Conservation (phyloP, 2,329 filamentous ascomycete genomes). For the Xylaria sp. region DNA sequence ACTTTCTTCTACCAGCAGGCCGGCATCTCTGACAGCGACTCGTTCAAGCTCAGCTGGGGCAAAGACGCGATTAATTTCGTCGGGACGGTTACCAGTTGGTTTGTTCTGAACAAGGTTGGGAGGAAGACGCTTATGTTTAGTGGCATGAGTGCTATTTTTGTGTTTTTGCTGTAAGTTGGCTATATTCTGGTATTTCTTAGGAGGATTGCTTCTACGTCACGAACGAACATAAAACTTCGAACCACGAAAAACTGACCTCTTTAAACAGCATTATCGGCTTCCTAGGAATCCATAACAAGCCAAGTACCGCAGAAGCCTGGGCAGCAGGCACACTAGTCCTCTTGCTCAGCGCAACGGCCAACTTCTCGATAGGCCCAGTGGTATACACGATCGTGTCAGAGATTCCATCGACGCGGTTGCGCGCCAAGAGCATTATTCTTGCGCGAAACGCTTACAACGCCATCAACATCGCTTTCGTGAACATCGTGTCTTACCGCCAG, state of each 20-base stretch:
- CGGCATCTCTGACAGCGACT: conserved; percentile 47
- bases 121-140: conserved; percentile 53
- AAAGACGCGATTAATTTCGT: conserved; percentile 53
- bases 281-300: conserved; percentile 46
- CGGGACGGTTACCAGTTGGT: conserved; percentile 56
- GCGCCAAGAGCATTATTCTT: conserved; percentile 58
- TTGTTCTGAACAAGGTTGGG: conserved; percentile 52
- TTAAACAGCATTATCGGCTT: conserved; percentile 48
- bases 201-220: no score
- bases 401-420: conserved; percentile 56
- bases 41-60: conserved; percentile 50
- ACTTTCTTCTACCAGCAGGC: conserved; percentile 52
- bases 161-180: conserved; percentile 52
- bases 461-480: conserved; percentile 54
- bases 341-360: conserved; percentile 56
- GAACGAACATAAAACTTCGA: no score
- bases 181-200: no score
- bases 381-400: conserved; percentile 60
- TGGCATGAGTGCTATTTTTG: conserved; percentile 53
- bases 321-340: conserved; percentile 56
- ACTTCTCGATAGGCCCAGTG: conserved; percentile 58
- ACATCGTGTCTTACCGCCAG: conserved; percentile 52
- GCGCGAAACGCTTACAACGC: conserved; percentile 57
- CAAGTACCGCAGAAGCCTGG: conserved; percentile 55
- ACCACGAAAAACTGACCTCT: no score